Evolutionary conservation across 2,329 filamentous ascomycete genomes (phyloP), one percentile per base, ranked within the genome.

Genomic region (Pyricularia sp.): DNA sequence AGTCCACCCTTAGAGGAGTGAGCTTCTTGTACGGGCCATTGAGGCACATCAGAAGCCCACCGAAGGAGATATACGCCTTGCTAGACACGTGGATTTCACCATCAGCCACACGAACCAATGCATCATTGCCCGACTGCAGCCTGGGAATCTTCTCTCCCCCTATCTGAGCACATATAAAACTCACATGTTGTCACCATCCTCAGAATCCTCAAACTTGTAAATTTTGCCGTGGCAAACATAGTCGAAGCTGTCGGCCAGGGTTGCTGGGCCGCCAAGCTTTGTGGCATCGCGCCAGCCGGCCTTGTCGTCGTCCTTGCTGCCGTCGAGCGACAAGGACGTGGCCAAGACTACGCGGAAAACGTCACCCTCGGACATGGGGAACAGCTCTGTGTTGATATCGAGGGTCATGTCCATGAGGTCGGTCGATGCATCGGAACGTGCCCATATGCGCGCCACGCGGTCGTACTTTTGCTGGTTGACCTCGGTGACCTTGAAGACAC

Each of bases 21-120:
- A 99, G 85, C 81, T 96, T 97, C 82, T 94, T 96, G 77, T 96
- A 94, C 2, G 94, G 94, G 6, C 96, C 94, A 72, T 96, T 90
- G 65, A 99, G 83, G 71, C 89, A 91, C 78, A 97, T 88, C 71
- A 99, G 78, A 68, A 99, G 80, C 8, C 94, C 94, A 62, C 94
- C 94, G 72, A 97, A 99, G 1, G 92, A 96, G 70, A 96, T 84
- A 77, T 93, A 99, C 31, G 92, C 91, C 75, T 96, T 96, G 75
- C 93, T 97, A 67, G 53, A 55, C 16, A 13, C 26, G 62, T 44
- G 30, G 13, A 59, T 53, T 59, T 62, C 35, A 64, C 3, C 33
- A 1, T 57, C 49, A 57, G 60, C 28, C 30, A 33, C 9, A 60
- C 16, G 30, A 55, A 30, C 19, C 53, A n/a, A 63, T 61, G 16